phyloP scores from a whole-genome alignment of 2,329 filamentous ascomycete genomes.

The Parafenestella ontariensis region DNA sequence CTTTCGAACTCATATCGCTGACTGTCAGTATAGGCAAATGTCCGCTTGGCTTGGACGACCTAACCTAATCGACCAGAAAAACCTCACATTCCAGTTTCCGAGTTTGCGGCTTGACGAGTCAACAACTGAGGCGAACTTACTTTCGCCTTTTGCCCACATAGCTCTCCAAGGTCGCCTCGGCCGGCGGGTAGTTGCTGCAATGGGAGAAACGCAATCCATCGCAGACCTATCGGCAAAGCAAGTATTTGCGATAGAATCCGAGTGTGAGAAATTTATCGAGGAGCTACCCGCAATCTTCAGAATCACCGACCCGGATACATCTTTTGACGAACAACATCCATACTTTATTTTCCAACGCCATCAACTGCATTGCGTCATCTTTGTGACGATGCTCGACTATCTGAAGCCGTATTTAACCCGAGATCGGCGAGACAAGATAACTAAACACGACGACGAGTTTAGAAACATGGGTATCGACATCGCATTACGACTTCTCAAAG shows the following conservation, averaged over 20 bases:
- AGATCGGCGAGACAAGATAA: slow-evolving; percentile 32
- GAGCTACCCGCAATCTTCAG: slow-evolving; percentile 54
- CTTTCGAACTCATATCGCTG: not conserved
- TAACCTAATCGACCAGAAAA: slow-evolving; percentile 53
- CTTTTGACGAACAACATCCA: slow-evolving; percentile 50
- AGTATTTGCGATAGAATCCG: slow-evolving; percentile 38
- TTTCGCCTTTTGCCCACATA: slow-evolving; percentile 56
- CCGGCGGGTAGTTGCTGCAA: slow-evolving; percentile 33
- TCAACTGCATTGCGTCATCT: slow-evolving; percentile 55
- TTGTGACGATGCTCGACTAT: slow-evolving; percentile 56
- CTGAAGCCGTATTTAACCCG: slow-evolving; percentile 57
- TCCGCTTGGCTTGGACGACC: slow-evolving; percentile 54
- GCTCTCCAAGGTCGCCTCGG: slow-evolving; percentile 51
- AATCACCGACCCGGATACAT: slow-evolving; percentile 51
- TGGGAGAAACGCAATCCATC: slow-evolving; percentile 25
- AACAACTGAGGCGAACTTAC: slow-evolving; percentile 43
- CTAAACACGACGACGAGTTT: slow-evolving; percentile 47
- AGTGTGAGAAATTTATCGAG: slow-evolving; percentile 54
- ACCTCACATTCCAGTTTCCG: slow-evolving; percentile 50
- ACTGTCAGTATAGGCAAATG: slow-evolving; percentile 45
- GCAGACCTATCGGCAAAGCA: slow-evolving; percentile 27
- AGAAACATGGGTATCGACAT: slow-evolving; percentile 55
- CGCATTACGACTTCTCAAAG: slow-evolving; percentile 53
- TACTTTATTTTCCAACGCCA: slow-evolving; percentile 58
- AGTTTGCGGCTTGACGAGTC: slow-evolving; percentile 49